phyloP scores from a whole-genome alignment of 768 basidiomycete species.

The Coprinopsis strossmayeri region DNA sequence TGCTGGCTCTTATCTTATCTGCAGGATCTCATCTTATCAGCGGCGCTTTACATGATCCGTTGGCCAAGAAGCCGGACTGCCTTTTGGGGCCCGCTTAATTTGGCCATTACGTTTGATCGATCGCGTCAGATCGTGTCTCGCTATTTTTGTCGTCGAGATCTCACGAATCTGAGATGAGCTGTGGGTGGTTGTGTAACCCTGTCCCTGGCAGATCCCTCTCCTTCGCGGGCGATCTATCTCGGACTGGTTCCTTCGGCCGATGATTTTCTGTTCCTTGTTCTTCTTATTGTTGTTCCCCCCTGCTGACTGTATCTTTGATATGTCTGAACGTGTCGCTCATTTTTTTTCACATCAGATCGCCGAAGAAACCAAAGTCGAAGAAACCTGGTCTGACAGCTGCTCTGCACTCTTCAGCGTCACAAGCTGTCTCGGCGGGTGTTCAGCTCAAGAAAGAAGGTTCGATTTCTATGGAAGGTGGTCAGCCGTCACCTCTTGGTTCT shows the following conservation, averaged over 20 bases:
- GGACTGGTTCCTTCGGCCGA: too few species aligned
- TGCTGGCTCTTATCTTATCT: too few species aligned
- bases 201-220: too few species aligned
- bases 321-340: neutral
- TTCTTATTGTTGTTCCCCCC: too few species aligned
- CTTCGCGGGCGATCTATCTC: too few species aligned
- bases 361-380: conserved; percentile 70
- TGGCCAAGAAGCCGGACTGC: neutral
- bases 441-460: neutral
- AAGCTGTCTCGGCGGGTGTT: neutral
- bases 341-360: conserved; percentile 29
- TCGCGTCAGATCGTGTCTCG: too few species aligned
- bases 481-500: conserved; percentile 45
- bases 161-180: too few species aligned
- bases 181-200: too few species aligned
- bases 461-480: conserved; percentile 29
- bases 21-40: conserved; percentile 2
- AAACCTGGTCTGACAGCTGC: conserved; percentile 30
- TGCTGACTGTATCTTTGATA: neutral
- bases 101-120: neutral
- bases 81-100: neutral
- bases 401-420: conserved; percentile 9
- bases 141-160: too few species aligned
- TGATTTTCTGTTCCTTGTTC: too few species aligned
- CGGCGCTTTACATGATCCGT: neutral